A percentile compares a stretch with the other conserved stretches of the same genome.
These are phyloP conservation scores for Mortierella sp. DNA, from an alignment of 371 early-diverging fungal species.

Conservation along the genomic window DNA sequence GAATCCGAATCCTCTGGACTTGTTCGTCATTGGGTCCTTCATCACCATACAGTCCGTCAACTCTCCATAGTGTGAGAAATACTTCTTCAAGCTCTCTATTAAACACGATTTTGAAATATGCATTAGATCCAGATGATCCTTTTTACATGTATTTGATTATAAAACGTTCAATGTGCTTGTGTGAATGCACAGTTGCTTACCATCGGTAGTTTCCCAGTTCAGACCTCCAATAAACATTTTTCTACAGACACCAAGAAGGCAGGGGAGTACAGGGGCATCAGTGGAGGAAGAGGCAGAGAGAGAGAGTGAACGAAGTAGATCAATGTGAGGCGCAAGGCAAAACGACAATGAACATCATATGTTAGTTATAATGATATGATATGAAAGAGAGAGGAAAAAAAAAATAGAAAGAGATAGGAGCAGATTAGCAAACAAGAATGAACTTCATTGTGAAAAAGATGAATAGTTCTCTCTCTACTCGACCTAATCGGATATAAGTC, in stretches of 20 bases:
- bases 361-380: not conserved
- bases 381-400: conserved; percentile 5
- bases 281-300: not conserved
- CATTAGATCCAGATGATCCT: not conserved
- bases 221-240: conserved; percentile 96
- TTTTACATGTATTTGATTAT: not conserved
- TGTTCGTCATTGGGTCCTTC: conserved; percentile 84
- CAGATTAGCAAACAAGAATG: conserved; percentile 30
- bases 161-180: not conserved
- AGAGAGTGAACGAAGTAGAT: not conserved
- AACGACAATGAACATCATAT: conserved; percentile 8
- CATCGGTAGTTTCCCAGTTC: conserved; percentile 93
- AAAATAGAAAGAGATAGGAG: conserved; percentile 23
- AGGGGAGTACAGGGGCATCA: not conserved
- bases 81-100: conserved; percentile 77
- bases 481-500: conserved; percentile 29
- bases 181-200: conserved; percentile 61
- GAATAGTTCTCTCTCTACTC: conserved; percentile 26
- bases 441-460: conserved; percentile 40
- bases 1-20: conserved; percentile 94
- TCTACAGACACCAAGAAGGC: conserved; percentile 56
- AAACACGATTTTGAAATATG: not conserved
- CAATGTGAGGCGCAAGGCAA: not conserved
- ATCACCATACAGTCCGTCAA: conserved; percentile 85
- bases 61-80: conserved; percentile 83